phyloP scores from a whole-genome alignment of 805 yeast genomes.

The Metschnikowia lachancei region DNA sequence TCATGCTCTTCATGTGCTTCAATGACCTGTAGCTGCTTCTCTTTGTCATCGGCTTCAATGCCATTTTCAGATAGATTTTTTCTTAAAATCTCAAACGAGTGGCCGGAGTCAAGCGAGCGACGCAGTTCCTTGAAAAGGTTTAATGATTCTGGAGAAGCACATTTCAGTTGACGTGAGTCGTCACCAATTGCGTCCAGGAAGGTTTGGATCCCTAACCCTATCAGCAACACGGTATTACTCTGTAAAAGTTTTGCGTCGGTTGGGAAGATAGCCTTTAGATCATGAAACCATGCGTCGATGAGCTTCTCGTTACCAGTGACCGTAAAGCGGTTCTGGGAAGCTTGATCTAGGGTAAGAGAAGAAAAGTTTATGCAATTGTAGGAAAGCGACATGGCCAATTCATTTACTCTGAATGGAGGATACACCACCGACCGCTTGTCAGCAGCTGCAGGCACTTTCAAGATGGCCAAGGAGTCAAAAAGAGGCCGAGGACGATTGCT shows the following conservation, averaged over 20 bases:
- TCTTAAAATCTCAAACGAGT: slow-evolving; percentile 14
- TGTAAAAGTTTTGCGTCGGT: slow-evolving; percentile 14
- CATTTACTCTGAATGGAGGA: slow-evolving; percentile 44
- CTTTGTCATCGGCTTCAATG: slow-evolving; percentile 10
- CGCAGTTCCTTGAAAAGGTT: neutral
- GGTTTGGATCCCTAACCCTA: slow-evolving; percentile 20
- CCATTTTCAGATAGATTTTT: slow-evolving; percentile 16
- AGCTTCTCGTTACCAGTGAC: slow-evolving; percentile 16
- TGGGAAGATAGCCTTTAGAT: slow-evolving; percentile 36
- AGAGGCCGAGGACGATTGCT: slow-evolving; percentile 9
- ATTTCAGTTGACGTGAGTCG: slow-evolving; percentile 4
- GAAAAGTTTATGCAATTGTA: slow-evolving; percentile 20
- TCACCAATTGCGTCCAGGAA: slow-evolving; percentile 10
- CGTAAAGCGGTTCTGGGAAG: slow-evolving; percentile 22
- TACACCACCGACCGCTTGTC: slow-evolving; percentile 33
- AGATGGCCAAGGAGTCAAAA: slow-evolving; percentile 39
- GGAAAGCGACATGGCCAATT: slow-evolving; percentile 26
- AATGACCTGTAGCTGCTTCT: slow-evolving; percentile 8
- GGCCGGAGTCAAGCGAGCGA: slow-evolving; percentile 10
- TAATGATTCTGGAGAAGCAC: slow-evolving; percentile 1
- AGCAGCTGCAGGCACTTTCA: slow-evolving; percentile 22
- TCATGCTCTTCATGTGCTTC: slow-evolving; percentile 1
- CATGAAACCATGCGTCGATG: slow-evolving; percentile 31
- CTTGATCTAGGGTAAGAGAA: slow-evolving; percentile 6
- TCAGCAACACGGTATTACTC: slow-evolving; percentile 11